phyloP scores from a whole-genome alignment of 148 eudicot genomes.

The Persicaria maculosa region DNA sequence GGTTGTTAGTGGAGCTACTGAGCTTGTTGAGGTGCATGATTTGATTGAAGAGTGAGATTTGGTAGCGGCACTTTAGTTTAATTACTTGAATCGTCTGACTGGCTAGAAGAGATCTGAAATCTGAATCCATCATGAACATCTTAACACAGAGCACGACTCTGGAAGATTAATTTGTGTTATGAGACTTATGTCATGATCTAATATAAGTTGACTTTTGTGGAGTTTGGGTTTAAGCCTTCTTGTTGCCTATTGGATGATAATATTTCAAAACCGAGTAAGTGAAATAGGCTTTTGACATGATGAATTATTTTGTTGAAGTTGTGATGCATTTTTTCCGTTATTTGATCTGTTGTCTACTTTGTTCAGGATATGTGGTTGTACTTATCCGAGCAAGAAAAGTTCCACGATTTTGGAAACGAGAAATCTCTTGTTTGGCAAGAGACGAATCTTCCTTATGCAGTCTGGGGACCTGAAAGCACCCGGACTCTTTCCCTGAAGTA shows the following conservation, averaged over 20 bases:
- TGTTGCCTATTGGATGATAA: neutral
- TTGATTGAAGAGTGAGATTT: neutral
- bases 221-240: neutral
- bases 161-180: neutral
- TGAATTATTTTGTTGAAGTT: neutral
- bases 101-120: neutral
- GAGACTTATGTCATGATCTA: neutral
- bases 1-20: neutral
- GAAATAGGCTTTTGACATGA: neutral
- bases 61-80: neutral
- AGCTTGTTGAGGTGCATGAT: neutral
- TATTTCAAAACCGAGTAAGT: neutral
- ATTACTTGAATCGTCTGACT: neutral
- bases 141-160: conserved; percentile 2
- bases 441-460: conserved; percentile 92
- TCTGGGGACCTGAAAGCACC: conserved; percentile 82
- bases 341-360: neutral
- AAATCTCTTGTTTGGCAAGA: conserved; percentile 95
- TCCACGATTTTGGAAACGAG: conserved; percentile 73
- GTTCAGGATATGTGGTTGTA: conserved; percentile 93
- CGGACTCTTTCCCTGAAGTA: conserved; percentile 65
- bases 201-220: neutral
- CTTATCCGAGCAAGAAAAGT: conserved; percentile 70
- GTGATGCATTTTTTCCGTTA: neutral
- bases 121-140: neutral